These are phyloP conservation scores for Triticum dicoccoides DNA, from an alignment of 176 grass and related monocot genomes.

Conservation along the genomic window DNA sequence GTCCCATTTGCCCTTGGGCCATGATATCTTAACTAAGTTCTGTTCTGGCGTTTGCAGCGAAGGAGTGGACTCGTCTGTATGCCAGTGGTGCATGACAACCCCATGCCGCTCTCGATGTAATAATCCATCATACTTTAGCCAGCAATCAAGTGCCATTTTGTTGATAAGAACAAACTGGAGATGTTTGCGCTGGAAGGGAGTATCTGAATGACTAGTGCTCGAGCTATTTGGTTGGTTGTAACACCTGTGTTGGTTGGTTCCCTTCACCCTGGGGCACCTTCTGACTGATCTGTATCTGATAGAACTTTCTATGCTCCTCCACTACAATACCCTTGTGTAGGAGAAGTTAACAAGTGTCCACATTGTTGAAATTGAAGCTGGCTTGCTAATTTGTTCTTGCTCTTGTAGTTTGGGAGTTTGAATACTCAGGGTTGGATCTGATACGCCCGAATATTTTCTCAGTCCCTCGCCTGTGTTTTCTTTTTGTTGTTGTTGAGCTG, in stretches of 20 bases:
- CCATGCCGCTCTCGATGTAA: slow-evolving; percentile 29
- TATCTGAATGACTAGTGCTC: slow-evolving; percentile 32
- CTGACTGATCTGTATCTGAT: slow-evolving; percentile 32
- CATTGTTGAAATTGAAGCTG: slow-evolving; percentile 24
- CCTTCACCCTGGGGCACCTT: slow-evolving; percentile 40
- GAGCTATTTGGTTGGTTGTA: slow-evolving; percentile 52
- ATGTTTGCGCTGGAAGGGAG: slow-evolving; percentile 40
- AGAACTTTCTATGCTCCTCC: slow-evolving; percentile 26
- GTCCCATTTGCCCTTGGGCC: neutral
- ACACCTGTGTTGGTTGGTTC: slow-evolving; percentile 46
- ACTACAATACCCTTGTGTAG: slow-evolving; percentile 36
- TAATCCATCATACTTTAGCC: slow-evolving; percentile 40
- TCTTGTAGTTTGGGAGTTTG: neutral
- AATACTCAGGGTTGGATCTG: neutral
- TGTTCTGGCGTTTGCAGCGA: slow-evolving; percentile 56
- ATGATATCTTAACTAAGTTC: neutral
- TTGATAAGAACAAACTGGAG: slow-evolving; percentile 52
- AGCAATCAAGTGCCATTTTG: slow-evolving; percentile 42
- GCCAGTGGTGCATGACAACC: slow-evolving; percentile 59
- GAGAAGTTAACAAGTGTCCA: slow-evolving; percentile 19
- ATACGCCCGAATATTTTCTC: neutral
- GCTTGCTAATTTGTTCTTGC: neutral
- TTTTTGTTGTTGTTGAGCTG: too few species aligned
- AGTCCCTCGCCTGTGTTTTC: neutral
- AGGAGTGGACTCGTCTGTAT: slow-evolving; percentile 93